These are phyloP conservation scores for Rhodotorula sp. DNA, from an alignment of 1,284 basidiomycete genomes.

Conservation along the genomic window DNA sequence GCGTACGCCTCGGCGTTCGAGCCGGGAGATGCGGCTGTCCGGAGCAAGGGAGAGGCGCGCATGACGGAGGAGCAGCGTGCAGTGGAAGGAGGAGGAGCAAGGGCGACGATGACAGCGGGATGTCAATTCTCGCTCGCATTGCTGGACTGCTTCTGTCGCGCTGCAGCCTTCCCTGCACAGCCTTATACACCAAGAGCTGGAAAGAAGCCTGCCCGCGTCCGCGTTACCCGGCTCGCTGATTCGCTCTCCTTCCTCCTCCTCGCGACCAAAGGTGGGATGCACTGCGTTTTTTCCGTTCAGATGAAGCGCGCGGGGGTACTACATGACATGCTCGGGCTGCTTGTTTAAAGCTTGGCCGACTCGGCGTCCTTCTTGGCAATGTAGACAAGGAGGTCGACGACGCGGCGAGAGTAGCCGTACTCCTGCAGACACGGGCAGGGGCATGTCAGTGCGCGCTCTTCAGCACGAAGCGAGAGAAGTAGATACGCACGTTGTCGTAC, in stretches of 20 bases:
- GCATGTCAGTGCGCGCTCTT: background rate
- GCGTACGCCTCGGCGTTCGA: conserved; percentile 1
- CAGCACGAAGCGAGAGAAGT: background rate
- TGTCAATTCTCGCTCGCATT: background rate
- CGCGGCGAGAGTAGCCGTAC: conserved; percentile 81
- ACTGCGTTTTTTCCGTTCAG: too few species aligned
- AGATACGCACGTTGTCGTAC: background rate
- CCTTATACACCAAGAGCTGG: too few species aligned
- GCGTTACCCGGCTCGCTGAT: too few species aligned
- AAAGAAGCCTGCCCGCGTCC: too few species aligned
- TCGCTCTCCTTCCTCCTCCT: too few species aligned
- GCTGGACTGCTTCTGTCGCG: background rate
- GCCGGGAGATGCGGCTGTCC: background rate
- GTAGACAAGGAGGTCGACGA: conserved; percentile 84
- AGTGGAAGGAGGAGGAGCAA: background rate
- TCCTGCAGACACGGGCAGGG: conserved; percentile 12
- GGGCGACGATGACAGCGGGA: background rate
- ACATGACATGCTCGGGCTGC: too few species aligned
- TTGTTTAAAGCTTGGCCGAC: conserved; percentile 36
- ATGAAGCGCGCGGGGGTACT: too few species aligned
- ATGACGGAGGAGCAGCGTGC: background rate
- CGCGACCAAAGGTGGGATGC: too few species aligned
- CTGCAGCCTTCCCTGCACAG: too few species aligned
- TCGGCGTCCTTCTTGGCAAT: conserved; percentile 61
- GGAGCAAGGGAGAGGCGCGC: background rate